Evolutionary conservation across 1,284 basidiomycete species (phyloP).

Genomic region (Neolentinus lepideus): DNA sequence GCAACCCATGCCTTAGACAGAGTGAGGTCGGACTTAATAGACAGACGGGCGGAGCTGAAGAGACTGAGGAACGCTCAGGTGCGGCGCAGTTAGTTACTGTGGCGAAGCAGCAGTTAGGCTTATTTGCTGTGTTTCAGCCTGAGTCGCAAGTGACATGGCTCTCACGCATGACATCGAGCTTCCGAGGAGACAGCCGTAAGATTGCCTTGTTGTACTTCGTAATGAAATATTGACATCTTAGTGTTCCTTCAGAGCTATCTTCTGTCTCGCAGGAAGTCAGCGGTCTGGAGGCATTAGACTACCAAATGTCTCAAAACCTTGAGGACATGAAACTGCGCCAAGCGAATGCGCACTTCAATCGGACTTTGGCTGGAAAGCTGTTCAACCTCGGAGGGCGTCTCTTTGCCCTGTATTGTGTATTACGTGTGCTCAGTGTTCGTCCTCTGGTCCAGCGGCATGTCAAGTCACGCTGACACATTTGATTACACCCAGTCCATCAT

Average conservation of each 20-base stretch:
- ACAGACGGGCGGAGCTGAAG: conserved; percentile 29
- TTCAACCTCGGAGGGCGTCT: conserved; percentile 39
- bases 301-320: conserved; percentile 58
- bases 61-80: conserved; percentile 28
- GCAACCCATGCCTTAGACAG: conserved; percentile 45
- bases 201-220: not conserved
- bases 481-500: conserved; percentile 38
- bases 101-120: not conserved
- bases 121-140: conserved; percentile 6
- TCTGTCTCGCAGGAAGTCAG: conserved; percentile 44
- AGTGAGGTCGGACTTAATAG: conserved; percentile 40
- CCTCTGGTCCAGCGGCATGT: conserved; percentile 3
- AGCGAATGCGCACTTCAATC: conserved; percentile 39
- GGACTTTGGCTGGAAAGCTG: conserved; percentile 48
- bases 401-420: conserved; percentile 64
- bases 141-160: conserved; percentile 33
- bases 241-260: conserved; percentile 16
- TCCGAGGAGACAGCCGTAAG: conserved; percentile 40
- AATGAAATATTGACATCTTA: conserved; percentile 1
- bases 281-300: conserved; percentile 60
- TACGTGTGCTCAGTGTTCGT: conserved; percentile 58
- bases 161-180: conserved; percentile 36
- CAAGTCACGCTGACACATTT: not conserved
- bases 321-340: conserved; percentile 41
- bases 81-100: conserved; percentile 2